These are phyloP conservation scores for Breviolum minutum DNA, from an alignment of 73 alveolate species.

Conservation along the genomic window DNA sequence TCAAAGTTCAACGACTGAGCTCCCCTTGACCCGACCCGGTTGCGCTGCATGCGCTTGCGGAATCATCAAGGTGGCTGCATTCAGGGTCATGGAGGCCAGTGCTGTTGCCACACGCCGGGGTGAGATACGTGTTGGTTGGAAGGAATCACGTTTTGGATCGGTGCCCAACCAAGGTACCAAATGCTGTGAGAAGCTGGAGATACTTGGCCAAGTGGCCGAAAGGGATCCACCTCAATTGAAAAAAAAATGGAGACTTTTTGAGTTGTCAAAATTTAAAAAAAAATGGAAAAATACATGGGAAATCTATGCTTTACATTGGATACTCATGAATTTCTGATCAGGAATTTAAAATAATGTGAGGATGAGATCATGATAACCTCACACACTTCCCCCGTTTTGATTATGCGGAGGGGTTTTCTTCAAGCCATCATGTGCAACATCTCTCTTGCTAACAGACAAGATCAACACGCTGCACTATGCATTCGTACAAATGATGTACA, in stretches of 20 bases:
- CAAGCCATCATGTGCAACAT: no score
- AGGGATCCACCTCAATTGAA: neutral
- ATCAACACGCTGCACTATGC: no score
- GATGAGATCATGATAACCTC: no score
- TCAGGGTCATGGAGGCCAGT: neutral
- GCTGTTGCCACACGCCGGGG: neutral
- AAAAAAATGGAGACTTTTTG: neutral
- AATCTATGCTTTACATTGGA: neutral
- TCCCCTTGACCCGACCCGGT: no score
- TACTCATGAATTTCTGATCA: neutral
- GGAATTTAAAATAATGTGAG: no score
- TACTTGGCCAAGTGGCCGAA: conserved; percentile 17
- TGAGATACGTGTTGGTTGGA: conserved; percentile 21
- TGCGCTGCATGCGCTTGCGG: neutral
- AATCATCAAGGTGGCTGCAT: conserved; percentile 7
- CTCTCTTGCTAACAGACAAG: no score
- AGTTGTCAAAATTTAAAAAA: neutral
- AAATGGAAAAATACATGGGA: neutral
- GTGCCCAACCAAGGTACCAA: conserved; percentile 22
- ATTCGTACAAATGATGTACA: no score
- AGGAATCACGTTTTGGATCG: neutral
- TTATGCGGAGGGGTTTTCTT: no score
- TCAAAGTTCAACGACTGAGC: no score
- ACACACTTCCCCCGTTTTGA: no score
- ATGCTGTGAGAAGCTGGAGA: neutral